Evolutionary conservation across 2,329 filamentous ascomycete species (phyloP).

Genomic region (Hypocreales sp.): DNA sequence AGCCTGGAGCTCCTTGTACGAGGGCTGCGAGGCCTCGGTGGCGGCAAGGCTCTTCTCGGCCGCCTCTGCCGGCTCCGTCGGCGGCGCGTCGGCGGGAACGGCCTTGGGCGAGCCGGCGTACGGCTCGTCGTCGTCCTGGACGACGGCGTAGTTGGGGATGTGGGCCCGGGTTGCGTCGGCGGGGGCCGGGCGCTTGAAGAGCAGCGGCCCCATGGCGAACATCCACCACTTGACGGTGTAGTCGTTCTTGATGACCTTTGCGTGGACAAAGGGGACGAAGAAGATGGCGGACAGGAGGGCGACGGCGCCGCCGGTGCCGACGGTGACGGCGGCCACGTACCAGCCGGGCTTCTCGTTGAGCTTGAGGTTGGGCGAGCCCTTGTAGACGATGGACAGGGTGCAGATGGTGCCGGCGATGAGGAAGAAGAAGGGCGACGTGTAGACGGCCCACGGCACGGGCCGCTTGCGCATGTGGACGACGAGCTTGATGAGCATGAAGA

Average conservation of each 20-base stretch:
- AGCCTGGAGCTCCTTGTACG: constrained; percentile 46
- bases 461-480: constrained; percentile 58
- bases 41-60: constrained; percentile 27
- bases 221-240: constrained; percentile 47
- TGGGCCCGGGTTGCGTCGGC: constrained; percentile 34
- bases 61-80: constrained; percentile 25
- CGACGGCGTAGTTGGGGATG: constrained; percentile 63
- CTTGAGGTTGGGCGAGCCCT: constrained; percentile 55
- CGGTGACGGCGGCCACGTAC: constrained; percentile 51
- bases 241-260: constrained; percentile 54
- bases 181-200: constrained; percentile 42
- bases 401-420: constrained; percentile 60
- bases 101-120: too few species aligned
- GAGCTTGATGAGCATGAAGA: constrained; percentile 52
- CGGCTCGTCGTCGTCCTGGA: constrained; percentile 52
- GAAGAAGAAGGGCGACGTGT: constrained; percentile 61
- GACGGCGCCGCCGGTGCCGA: constrained; percentile 48
- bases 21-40: constrained; percentile 31
- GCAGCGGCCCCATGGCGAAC: constrained; percentile 45
- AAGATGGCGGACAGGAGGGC: constrained; percentile 46
- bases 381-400: constrained; percentile 67
- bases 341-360: constrained; percentile 50
- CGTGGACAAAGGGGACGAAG: constrained; percentile 57
- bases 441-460: constrained; percentile 58
- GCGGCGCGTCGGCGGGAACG: too few species aligned